Evolutionary conservation across 2,329 filamentous ascomycete species (phyloP), one percentile per base, ranked within the genome.

Genomic region (Trichoderma koningii): DNA sequence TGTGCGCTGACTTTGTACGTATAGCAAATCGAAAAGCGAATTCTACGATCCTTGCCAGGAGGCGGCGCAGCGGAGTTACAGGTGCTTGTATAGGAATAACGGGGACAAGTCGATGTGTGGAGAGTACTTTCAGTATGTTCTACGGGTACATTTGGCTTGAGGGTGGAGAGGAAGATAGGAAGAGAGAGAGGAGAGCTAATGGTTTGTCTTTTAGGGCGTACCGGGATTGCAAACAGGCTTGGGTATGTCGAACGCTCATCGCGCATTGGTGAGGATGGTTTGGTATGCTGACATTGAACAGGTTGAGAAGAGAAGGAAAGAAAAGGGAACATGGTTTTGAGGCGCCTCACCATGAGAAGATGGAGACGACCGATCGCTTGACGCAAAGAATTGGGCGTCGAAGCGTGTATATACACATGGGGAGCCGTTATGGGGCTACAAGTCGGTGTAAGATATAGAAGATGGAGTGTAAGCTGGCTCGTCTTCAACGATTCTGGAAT

Each of bases 41-140:
- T 98, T 90, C 79, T 92, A 91, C 76, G 95, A 99, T 73, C 95
- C 95, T 2, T 99, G 95, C 77, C 94, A 98, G 76, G 94, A 97
- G 72, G 92, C 92, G 5, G 94, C 95, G 7, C 82, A 89, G 70
- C 85, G 86, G 73, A 97, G 93, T 78, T 88, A 97, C 70, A 89
- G 87, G 76, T 99, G 95, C 73, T 80, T 99, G 73, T 89, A 93
- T 75, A 87, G 95, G 23, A 99, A 99, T 76, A 88, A 85, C 23
- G 93, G 91, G 15, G 92, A 98, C 74, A 86, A 88, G 69, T 82
- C 88, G n/a, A 90, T 98, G 90, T 99, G 95, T 75, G 83, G 85
- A 69, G 94, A 98, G 76, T 98, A 96, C 75, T 98, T 99, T 75
- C 92, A 97, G 93, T 97, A 76, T 78, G 91, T 78, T 17, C 4